These are phyloP conservation scores for Rhodotorula taiwanensis DNA, from an alignment of 768 basidiomycete species.

Conservation along the genomic window DNA sequence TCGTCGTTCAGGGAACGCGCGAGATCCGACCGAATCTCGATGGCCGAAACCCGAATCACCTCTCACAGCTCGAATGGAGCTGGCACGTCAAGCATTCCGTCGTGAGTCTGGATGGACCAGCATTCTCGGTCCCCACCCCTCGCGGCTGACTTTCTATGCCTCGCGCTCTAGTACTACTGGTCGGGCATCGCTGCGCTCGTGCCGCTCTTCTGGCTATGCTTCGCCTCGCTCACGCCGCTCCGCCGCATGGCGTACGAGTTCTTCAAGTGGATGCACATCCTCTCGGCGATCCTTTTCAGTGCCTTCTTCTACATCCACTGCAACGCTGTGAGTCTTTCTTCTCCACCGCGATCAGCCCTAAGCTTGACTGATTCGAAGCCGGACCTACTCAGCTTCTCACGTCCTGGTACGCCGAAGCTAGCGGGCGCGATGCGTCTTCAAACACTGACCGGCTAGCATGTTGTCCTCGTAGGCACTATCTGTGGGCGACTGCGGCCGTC, in stretches of 20 bases:
- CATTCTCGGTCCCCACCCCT: not conserved
- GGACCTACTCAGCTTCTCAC: not conserved
- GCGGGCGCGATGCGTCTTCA: too few relatives aligned
- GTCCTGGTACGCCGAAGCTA: not conserved
- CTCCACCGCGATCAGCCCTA: not conserved
- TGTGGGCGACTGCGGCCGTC: conserved; percentile 38
- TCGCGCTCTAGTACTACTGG: conserved; percentile 34
- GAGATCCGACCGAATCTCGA: conserved; percentile 34
- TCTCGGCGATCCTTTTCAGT: conserved; percentile 39
- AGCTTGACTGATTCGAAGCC: not conserved
- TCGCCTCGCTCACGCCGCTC: conserved; percentile 31
- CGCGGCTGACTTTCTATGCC: not conserved
- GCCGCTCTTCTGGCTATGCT: conserved; percentile 37
- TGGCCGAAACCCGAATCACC: conserved; percentile 26
- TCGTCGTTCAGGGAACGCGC: conserved; percentile 33
- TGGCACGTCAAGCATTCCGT: conserved; percentile 35
- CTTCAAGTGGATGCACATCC: conserved; percentile 38
- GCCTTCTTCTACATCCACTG: conserved; percentile 43
- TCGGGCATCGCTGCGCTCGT: conserved; percentile 33
- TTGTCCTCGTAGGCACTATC: conserved; percentile 33
- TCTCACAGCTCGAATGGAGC: conserved; percentile 28
- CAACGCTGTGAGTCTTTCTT: conserved; percentile 21
- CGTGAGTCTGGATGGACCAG: not conserved
- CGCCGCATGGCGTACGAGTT: conserved; percentile 36
- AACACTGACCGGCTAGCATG: not conserved